Evolutionary conservation across 805 yeast genomes (phyloP).

Genomic region (Clavispora vitiphila): DNA sequence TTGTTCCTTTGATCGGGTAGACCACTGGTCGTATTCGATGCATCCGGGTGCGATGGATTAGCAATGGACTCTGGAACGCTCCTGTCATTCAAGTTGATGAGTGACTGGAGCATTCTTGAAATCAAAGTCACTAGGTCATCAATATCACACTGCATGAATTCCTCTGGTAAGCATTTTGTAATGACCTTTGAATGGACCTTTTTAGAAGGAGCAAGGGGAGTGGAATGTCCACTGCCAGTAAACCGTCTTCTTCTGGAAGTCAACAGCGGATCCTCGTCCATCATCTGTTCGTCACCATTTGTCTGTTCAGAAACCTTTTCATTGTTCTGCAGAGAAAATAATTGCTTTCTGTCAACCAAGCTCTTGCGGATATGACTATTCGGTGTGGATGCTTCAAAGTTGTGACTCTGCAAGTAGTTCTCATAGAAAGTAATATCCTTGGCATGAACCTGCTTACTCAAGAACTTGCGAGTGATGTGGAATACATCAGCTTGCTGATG

Average conservation of each 20-base stretch:
- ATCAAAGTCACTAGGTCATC: slow-evolving; percentile 68
- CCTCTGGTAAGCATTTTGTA: slow-evolving; percentile 33
- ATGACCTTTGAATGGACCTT: slow-evolving; percentile 12
- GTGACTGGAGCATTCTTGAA: slow-evolving; percentile 72
- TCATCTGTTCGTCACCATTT: neutral
- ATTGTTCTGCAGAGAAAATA: slow-evolving; percentile 4
- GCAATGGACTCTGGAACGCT: slow-evolving; percentile 31
- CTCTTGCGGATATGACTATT: neutral
- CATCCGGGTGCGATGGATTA: slow-evolving; percentile 17
- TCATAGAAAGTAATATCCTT: slow-evolving; percentile 13
- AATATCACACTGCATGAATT: slow-evolving; percentile 62
- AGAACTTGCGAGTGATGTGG: slow-evolving; percentile 9
- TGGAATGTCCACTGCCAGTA: slow-evolving; percentile 1
- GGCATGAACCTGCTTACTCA: slow-evolving; percentile 8
- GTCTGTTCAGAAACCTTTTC: neutral
- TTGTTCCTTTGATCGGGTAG: slow-evolving; percentile 13
- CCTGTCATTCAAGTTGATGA: slow-evolving; percentile 71
- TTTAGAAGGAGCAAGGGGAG: slow-evolving; percentile 5
- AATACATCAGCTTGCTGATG: slow-evolving; percentile 9
- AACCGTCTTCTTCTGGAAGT: slow-evolving; percentile 8
- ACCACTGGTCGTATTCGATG: slow-evolving; percentile 15
- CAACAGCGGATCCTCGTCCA: neutral
- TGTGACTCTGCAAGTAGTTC: slow-evolving; percentile 7
- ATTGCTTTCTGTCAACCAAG: neutral
- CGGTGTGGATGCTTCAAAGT: neutral